These are phyloP conservation scores for Candida arabinofermentans DNA, from an alignment of 805 yeast genomes.

Conservation along the genomic window DNA sequence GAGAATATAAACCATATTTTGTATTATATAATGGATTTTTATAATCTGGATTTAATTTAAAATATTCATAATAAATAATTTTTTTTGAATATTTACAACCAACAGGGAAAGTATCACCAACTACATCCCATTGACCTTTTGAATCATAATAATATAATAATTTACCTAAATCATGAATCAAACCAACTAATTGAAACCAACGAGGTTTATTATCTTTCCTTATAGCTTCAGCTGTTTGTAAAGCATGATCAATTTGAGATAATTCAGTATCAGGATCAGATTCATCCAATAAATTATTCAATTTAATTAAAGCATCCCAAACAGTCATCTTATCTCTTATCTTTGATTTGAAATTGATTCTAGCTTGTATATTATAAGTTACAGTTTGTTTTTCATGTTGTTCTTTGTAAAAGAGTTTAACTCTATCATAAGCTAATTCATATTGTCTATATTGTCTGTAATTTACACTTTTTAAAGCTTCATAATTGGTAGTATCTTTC, in stretches of 20 bases:
- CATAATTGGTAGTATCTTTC: slow-evolving; percentile 20
- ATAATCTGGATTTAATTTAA: slow-evolving; percentile 56
- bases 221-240: slow-evolving; percentile 74
- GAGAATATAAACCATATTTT: slow-evolving; percentile 62
- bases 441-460: slow-evolving; percentile 53
- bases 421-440: slow-evolving; percentile 65
- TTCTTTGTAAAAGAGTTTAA: slow-evolving; percentile 59
- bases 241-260: slow-evolving; percentile 70
- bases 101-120: slow-evolving; percentile 74
- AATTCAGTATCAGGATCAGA: slow-evolving; percentile 74
- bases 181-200: slow-evolving; percentile 73
- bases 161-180: slow-evolving; percentile 70
- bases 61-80: slow-evolving; percentile 58
- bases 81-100: slow-evolving; percentile 62
- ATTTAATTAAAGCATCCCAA: slow-evolving; percentile 65
- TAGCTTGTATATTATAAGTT: slow-evolving; percentile 66
- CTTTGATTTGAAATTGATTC: slow-evolving; percentile 67
- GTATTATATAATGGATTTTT: slow-evolving; percentile 61
- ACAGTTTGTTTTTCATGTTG: slow-evolving; percentile 71
- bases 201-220: slow-evolving; percentile 63
- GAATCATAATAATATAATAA: slow-evolving; percentile 66
- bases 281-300: slow-evolving; percentile 62
- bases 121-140: slow-evolving; percentile 78
- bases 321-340: slow-evolving; percentile 62
- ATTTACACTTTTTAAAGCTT: slow-evolving; percentile 19